Evolutionary conservation across 1,284 basidiomycete species (phyloP).

Genomic region (Rhodotorula sp.): DNA sequence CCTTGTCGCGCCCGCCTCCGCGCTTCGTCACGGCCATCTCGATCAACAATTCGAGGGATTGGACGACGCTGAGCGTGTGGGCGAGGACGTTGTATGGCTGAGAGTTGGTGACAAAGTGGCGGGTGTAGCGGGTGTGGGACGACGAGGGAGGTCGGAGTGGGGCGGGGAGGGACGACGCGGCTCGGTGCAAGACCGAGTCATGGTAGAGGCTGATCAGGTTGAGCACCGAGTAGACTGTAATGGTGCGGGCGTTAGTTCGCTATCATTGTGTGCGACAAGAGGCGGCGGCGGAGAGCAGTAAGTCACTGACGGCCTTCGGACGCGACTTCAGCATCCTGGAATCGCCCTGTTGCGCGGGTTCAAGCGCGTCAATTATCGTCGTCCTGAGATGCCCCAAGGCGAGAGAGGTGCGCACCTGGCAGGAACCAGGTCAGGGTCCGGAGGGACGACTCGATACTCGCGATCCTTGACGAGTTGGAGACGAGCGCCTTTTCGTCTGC

Average conservation of each 20-base stretch:
- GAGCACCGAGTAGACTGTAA: constrained; percentile 48
- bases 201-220: constrained; percentile 53
- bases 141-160: constrained; percentile 45
- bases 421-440: constrained; percentile 46
- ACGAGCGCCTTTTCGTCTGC: constrained; percentile 35
- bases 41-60: constrained; percentile 48
- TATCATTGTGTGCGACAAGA: neutral
- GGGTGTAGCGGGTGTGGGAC: constrained; percentile 50
- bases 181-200: constrained; percentile 50
- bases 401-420: constrained; percentile 29
- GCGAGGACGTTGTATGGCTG: constrained; percentile 47
- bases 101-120: constrained; percentile 46
- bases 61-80: constrained; percentile 46
- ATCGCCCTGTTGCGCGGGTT: constrained; percentile 31
- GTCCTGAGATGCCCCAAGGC: too few species aligned
- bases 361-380: neutral
- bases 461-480: constrained; percentile 42
- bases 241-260: neutral
- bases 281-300: neutral
- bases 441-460: constrained; percentile 43
- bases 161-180: constrained; percentile 42
- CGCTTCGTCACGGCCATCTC: constrained; percentile 50
- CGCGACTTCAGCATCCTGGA: constrained; percentile 45
- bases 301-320: constrained; percentile 40
- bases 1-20: constrained; percentile 43